A percentile compares a stretch with the other conserved stretches of the same genome.
phyloP scores from a whole-genome alignment of 768 basidiomycete genomes.

The Lenzites betulinus region DNA sequence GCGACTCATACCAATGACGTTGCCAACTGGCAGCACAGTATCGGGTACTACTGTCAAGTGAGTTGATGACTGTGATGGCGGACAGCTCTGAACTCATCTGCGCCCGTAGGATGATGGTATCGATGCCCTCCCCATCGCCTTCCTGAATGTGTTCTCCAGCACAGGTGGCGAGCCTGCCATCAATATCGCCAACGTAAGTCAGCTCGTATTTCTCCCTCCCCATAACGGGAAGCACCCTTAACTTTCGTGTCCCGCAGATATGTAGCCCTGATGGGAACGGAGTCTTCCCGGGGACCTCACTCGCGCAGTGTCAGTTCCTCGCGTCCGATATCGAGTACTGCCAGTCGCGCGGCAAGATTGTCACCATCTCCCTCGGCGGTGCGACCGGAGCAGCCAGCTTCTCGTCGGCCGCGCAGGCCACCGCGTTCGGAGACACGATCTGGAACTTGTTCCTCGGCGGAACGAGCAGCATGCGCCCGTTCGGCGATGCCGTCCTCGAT shows the following conservation, averaged over 20 bases:
- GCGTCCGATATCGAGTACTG: slow-evolving; percentile 64
- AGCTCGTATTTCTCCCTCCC: not conserved
- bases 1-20: slow-evolving; percentile 41
- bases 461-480: slow-evolving; percentile 59
- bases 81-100: not conserved
- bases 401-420: slow-evolving; percentile 55
- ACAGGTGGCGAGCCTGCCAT: slow-evolving; percentile 58
- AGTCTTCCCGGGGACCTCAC: slow-evolving; percentile 59
- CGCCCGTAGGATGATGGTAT: slow-evolving; percentile 50
- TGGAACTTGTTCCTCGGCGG: slow-evolving; percentile 77
- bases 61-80: not conserved
- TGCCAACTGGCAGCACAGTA: slow-evolving; percentile 52
- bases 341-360: slow-evolving; percentile 46
- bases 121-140: slow-evolving; percentile 61
- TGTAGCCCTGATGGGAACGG: slow-evolving; percentile 59
- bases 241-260: slow-evolving; percentile 38
- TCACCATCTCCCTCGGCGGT: slow-evolving; percentile 41
- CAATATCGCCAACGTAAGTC: slow-evolving; percentile 58
- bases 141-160: slow-evolving; percentile 59
- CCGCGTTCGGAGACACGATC: slow-evolving; percentile 61
- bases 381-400: slow-evolving; percentile 66
- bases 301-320: slow-evolving; percentile 61
- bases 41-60: slow-evolving; percentile 56
- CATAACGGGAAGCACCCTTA: slow-evolving; percentile 17
- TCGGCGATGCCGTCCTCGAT: slow-evolving; percentile 70